A percentile compares a stretch with the other conserved stretches of the same genome.
Conservation (phyloP, 345 rosid genomes). For the Geranium rotundifolium region DNA sequence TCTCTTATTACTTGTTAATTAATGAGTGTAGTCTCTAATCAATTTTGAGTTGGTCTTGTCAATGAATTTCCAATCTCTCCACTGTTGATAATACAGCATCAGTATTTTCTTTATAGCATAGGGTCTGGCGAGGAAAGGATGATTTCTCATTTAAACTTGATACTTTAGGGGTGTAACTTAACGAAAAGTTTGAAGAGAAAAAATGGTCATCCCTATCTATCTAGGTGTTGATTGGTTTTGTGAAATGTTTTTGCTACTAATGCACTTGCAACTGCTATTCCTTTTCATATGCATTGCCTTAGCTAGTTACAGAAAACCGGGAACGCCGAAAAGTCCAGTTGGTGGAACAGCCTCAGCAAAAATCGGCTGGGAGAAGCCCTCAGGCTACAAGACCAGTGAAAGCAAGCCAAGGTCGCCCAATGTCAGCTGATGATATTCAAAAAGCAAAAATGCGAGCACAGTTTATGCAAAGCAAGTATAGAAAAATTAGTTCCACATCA, state of each 20-base stretch:
- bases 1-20: not conserved
- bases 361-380: slow-evolving; percentile 50
- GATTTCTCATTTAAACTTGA: not conserved
- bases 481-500: slow-evolving; percentile 38
- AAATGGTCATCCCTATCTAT: not conserved
- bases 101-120: not conserved
- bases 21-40: not conserved
- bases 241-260: not conserved
- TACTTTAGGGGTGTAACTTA: not conserved
- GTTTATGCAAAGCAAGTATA: slow-evolving; percentile 70
- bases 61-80: not conserved
- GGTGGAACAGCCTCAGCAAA: slow-evolving; percentile 97
- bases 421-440: slow-evolving; percentile 98
- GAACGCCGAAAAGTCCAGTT: slow-evolving; percentile 89
- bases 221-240: not conserved
- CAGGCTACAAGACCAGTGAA: slow-evolving; percentile 50
- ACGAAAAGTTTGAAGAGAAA: not conserved
- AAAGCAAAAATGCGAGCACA: slow-evolving; percentile 90
- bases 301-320: slow-evolving; percentile 61
- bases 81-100: not conserved
- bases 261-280: not conserved
- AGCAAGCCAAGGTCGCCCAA: slow-evolving; percentile 65
- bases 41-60: not conserved
- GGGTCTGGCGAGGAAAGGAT: not conserved
- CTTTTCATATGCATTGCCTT: slow-evolving; percentile 28